These are phyloP conservation scores for Coemansia sp. DNA, from an alignment of 192 early-diverging fungal genomes.

Conservation along the genomic window DNA sequence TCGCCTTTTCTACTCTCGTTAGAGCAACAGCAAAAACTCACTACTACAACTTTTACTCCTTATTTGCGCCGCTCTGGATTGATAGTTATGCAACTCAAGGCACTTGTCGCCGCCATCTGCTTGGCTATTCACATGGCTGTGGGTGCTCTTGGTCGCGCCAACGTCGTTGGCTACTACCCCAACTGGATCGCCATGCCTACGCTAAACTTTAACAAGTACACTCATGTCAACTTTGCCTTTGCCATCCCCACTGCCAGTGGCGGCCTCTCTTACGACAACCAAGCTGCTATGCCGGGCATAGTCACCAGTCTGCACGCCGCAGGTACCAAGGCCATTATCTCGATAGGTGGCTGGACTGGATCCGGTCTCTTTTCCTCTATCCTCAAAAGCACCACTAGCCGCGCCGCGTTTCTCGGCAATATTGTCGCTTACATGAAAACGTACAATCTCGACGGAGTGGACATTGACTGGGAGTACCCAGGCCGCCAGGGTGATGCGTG, in stretches of 20 bases:
- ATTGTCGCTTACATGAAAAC: slow-evolving; percentile 40
- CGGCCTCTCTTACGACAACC: slow-evolving; percentile 20
- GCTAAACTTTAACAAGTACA: slow-evolving; percentile 42
- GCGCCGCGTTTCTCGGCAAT: slow-evolving; percentile 30
- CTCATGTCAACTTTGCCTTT: slow-evolving; percentile 65
- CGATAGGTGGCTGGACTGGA: slow-evolving; percentile 74
- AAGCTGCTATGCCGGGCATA: slow-evolving; percentile 11
- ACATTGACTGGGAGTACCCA: slow-evolving; percentile 66
- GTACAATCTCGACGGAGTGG: slow-evolving; percentile 60
- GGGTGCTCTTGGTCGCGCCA: slow-evolving; percentile 16
- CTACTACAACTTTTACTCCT: background rate
- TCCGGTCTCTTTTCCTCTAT: slow-evolving; percentile 63
- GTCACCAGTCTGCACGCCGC: slow-evolving; percentile 13
- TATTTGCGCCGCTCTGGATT: background rate
- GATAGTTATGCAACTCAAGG: slow-evolving; percentile 7
- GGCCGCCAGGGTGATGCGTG: slow-evolving; percentile 62
- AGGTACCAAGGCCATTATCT: slow-evolving; percentile 58
- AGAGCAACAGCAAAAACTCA: background rate
- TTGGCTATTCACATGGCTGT: slow-evolving; percentile 8
- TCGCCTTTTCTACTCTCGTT: background rate
- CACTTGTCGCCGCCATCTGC: slow-evolving; percentile 11
- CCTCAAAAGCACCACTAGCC: slow-evolving; percentile 34
- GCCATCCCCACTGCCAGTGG: slow-evolving; percentile 31
- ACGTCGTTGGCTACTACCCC: slow-evolving; percentile 38
- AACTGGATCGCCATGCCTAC: slow-evolving; percentile 30